Conservation (phyloP, 1,284 basidiomycete genomes). For the Papiliotrema laurentii region DNA sequence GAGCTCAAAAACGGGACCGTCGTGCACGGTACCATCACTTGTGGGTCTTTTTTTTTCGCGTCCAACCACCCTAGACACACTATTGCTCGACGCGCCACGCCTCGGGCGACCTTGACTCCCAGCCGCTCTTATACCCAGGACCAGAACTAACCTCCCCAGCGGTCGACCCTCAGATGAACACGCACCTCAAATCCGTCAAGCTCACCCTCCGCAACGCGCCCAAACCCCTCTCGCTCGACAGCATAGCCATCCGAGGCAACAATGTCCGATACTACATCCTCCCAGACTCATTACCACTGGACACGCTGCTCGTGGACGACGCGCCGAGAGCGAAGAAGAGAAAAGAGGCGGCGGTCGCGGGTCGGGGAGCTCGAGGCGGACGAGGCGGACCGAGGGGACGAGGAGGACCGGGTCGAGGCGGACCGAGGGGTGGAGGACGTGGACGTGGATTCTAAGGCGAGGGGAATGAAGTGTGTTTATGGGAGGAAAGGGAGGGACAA, state of each 20-base stretch:
- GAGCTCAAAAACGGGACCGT: conserved; percentile 97
- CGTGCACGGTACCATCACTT: conserved; percentile 95
- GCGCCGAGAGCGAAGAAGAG: conserved; percentile 91
- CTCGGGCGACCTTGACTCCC: neutral
- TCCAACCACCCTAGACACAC: no score
- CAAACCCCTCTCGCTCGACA: conserved; percentile 60
- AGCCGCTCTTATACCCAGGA: neutral
- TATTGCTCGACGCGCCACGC: no score
- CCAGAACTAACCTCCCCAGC: conserved; percentile 52
- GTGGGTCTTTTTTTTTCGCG: no score
- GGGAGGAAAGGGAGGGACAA: neutral
- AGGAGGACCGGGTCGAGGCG: conserved; percentile 32
- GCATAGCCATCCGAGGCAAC: conserved; percentile 85
- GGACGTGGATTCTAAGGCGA: conserved; percentile 15
- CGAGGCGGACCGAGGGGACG: conserved; percentile 29
- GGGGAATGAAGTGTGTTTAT: neutral
- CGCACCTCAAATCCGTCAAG: conserved; percentile 93
- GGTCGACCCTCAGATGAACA: conserved; percentile 97
- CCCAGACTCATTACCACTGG: conserved; percentile 91
- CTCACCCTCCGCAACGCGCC: conserved; percentile 74
- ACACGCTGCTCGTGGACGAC: conserved; percentile 95
- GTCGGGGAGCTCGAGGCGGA: conserved; percentile 32
- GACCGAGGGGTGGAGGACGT: conserved; percentile 32
- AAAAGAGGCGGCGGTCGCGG: conserved; percentile 31
- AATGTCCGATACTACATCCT: conserved; percentile 83